Evolutionary conservation across 306 rosid genomes (phyloP).

Genomic region (Gastrolobium villosum): DNA sequence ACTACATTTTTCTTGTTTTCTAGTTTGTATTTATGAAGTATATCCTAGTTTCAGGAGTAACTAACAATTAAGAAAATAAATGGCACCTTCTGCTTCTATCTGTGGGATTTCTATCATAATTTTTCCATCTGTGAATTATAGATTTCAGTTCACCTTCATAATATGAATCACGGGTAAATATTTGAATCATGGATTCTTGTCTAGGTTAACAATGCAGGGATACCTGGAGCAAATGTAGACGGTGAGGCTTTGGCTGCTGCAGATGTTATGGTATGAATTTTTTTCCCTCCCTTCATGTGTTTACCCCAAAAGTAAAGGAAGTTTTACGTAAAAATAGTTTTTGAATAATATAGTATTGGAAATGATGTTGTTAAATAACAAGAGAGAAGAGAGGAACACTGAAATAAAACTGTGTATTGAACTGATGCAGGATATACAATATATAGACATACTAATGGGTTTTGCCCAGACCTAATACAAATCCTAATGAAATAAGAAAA

Average conservation of each 20-base stretch:
- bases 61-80: too few relatives aligned
- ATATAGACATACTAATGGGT: too few relatives aligned
- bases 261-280: conserved; percentile 41
- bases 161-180: neutral
- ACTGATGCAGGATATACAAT: too few relatives aligned
- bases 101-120: too few relatives aligned
- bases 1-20: neutral
- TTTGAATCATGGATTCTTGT: neutral
- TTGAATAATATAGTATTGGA: neutral
- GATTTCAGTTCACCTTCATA: neutral
- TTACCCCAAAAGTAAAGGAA: neutral
- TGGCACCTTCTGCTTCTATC: too few relatives aligned
- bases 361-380: too few relatives aligned
- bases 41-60: neutral
- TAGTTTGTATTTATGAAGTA: neutral
- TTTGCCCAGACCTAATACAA: too few relatives aligned
- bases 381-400: too few relatives aligned
- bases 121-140: neutral
- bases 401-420: too few relatives aligned
- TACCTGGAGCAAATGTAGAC: conserved; percentile 44
- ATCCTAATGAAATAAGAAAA: too few relatives aligned
- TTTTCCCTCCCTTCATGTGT: neutral
- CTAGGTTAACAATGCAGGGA: conserved; percentile 66
- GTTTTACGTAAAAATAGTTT: neutral
- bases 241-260: conserved; percentile 47